Evolutionary conservation across 23 red algal species (phyloP).

Genomic region (Cyanidiococcus yangmingshanensis): DNA sequence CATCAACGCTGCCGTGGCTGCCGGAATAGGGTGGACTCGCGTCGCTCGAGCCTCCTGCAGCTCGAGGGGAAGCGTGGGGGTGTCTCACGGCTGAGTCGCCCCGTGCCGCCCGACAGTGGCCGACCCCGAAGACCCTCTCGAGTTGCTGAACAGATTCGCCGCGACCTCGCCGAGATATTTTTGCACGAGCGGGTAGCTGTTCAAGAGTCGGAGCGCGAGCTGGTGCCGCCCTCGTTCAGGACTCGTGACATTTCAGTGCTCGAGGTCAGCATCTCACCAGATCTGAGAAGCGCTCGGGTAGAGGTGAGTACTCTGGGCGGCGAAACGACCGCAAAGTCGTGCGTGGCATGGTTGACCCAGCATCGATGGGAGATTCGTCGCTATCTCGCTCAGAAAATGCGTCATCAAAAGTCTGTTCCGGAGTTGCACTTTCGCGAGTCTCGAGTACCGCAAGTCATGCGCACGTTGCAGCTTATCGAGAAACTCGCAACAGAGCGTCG

Average conservation of each 20-base stretch:
- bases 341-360: neutral
- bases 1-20: too few relatives aligned
- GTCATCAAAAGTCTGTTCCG: slow-evolving; percentile 18
- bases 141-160: slow-evolving; percentile 5
- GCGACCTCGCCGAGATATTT: slow-evolving; percentile 5
- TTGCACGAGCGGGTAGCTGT: neutral
- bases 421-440: slow-evolving; percentile 23
- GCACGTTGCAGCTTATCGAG: slow-evolving; percentile 25
- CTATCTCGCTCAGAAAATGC: slow-evolving; percentile 16
- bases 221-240: neutral
- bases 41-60: too few relatives aligned
- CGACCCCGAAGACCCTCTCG: neutral
- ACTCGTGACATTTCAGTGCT: neutral
- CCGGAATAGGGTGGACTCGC: too few relatives aligned
- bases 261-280: neutral
- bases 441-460: slow-evolving; percentile 8
- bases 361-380: slow-evolving; percentile 14
- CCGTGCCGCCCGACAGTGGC: neutral
- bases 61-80: neutral
- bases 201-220: neutral
- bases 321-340: neutral
- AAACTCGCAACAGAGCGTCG: neutral
- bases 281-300: slow-evolving; percentile 19
- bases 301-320: slow-evolving; percentile 9
- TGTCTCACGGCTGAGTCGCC: neutral